Evolutionary conservation across 2,329 filamentous ascomycete genomes (phyloP), one percentile per base, ranked within the genome.

Genomic region (Microdochium nivale): DNA sequence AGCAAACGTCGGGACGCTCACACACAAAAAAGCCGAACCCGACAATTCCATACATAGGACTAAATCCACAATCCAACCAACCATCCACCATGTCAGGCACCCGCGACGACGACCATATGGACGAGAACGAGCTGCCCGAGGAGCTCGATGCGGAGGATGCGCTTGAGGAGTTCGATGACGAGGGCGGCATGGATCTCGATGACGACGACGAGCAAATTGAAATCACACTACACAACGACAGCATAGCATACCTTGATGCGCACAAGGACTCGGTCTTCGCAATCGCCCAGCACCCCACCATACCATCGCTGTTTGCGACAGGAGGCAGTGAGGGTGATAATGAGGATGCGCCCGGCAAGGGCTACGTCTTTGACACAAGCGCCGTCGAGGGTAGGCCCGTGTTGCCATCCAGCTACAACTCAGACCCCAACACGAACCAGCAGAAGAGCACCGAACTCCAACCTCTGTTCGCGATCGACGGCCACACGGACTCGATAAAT

Each of bases 251-350:
- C 75, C 96, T 97, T 65, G 94, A 97, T 74, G 70, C 73, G 33
- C 90, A 96, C 74, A 87, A 84, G 60, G 90, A 96, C 77, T 91
- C 87, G 54, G 87, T 99, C 63, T 99, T 96, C 75, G 84, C 88
- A 70, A 94, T 99, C 66, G 90, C 92, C 19, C 90, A 96, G 67
- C 94, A 99, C 67, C 94, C 94, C 3, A 74, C 83, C 7, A 78
- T 87, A 64, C 82, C 86, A 5, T 77, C 84, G 21, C 83, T 97
- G 54, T 77, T 97, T 54, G 87, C 91, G 3, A 96, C 94, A 0
- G 94, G 94, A 54, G 94, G 91, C 57, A 80, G 79, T 51, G 82
- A 83, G 52, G 80, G 79, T 47, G 71, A 77, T 14, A 70, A 68
- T 35, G 80, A 82, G 58, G 77, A 82, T 51, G 77, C 78, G 1